Percentiles rank a stretch among this genome's conserved stretches.
phyloP scores from a whole-genome alignment of 805 yeast species.

The Maudiozyma serrabonitensis region DNA sequence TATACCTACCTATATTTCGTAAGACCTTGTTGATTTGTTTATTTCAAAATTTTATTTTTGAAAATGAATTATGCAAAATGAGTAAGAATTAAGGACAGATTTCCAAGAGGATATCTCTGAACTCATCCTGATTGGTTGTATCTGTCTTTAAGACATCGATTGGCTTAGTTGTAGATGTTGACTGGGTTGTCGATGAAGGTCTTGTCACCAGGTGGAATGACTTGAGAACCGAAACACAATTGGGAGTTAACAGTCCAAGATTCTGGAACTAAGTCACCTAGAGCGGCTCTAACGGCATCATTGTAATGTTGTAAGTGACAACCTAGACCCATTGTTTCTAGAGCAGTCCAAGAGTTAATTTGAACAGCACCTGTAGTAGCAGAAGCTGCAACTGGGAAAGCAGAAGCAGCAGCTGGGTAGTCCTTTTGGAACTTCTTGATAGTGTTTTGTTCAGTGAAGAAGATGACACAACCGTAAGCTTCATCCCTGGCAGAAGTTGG shows the following conservation, averaged over 20 bases:
- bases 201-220: slow-evolving; percentile 32
- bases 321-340: slow-evolving; percentile 37
- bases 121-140: background rate
- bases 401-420: slow-evolving; percentile 35
- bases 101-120: background rate
- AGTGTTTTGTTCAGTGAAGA: slow-evolving; percentile 36
- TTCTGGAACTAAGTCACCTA: slow-evolving; percentile 32
- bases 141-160: background rate
- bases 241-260: slow-evolving; percentile 40
- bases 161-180: slow-evolving; percentile 24
- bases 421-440: slow-evolving; percentile 34
- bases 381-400: slow-evolving; percentile 41
- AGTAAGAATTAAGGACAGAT: background rate
- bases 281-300: slow-evolving; percentile 33
- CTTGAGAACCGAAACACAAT: slow-evolving; percentile 41
- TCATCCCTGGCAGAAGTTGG: slow-evolving; percentile 36
- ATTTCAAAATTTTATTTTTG: no score
- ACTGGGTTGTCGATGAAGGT: slow-evolving; percentile 35
- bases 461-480: slow-evolving; percentile 41
- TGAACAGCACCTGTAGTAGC: slow-evolving; percentile 43
- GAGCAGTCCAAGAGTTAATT: slow-evolving; percentile 41
- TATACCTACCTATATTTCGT: no score
- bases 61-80: background rate
- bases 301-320: slow-evolving; percentile 47
- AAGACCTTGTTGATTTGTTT: no score